Evolutionary conservation across 1,284 basidiomycete genomes (phyloP), one percentile per base, ranked within the genome.

Genomic region (Ganoderma meredithae): DNA sequence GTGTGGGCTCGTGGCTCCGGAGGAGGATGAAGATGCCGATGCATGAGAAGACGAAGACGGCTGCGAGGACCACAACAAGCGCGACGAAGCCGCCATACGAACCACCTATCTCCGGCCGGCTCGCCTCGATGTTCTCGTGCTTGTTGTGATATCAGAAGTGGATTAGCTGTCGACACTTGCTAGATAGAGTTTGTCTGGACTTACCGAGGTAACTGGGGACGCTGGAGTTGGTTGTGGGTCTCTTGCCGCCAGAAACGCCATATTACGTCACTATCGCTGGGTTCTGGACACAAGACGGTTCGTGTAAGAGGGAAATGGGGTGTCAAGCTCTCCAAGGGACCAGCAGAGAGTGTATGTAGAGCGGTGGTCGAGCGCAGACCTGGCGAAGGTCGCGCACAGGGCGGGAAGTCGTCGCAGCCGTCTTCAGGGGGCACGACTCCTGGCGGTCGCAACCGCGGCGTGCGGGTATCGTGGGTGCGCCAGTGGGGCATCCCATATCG

Each of bases 1-100:
- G 63, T 22, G 77, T 76, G 25, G 76, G 78, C 55, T 77, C 75
- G 67, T 77, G 72, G 62, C 76, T 66, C 62, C 77, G 76, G 40
- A 81, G 77, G 56, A 82, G 80, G 71, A 79, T 62, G 73, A 81
- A 81, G 73, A 81, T 78, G 71, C 73, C 80, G 62, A 78, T 69
- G 71, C 75, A 78, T 53, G 76, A 75, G 60, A 76, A 19, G 69
- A 81, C 59, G 71, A 81, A 71, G 68, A 82, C 74, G 64, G 70
- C 52, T n/a, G 75, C 72, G 59, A 81, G 79, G 27, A 63, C 69
- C 63, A 80, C 78, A 60, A 81, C 75, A 22, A 81, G 73, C 25
- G 71, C 79, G 60, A 81, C 74, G 74, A 81, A 82, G 3, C 77
- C 79, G 41, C 70, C 74, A 25, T 74, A 74, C 19, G 79, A 78